A percentile compares a stretch with the other conserved stretches of the same genome.
These are phyloP conservation scores for Hordeum pubiflorum DNA, from an alignment of 202 grass and related monocot genomes.

Conservation along the genomic window DNA sequence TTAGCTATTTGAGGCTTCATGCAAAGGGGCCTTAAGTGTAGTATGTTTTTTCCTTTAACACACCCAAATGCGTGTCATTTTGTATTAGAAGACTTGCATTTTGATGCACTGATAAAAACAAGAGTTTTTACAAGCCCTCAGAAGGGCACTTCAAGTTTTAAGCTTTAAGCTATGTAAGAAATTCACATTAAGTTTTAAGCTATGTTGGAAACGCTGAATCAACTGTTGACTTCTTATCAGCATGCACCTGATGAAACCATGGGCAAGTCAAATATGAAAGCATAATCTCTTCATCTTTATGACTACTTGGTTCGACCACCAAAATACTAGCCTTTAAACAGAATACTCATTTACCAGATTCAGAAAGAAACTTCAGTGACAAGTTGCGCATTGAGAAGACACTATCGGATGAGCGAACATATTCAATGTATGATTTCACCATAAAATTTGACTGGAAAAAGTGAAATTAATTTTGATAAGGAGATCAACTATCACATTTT, in stretches of 20 bases:
- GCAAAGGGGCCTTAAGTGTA: background rate
- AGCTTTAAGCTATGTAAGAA: background rate
- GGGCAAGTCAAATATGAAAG: constrained; percentile 10
- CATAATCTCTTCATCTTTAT: constrained; percentile 10
- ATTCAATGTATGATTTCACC: background rate
- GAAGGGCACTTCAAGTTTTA: background rate
- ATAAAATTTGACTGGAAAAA: background rate
- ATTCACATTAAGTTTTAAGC: background rate
- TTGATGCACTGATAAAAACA: background rate
- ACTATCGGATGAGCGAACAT: constrained; percentile 1
- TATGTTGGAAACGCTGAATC: background rate
- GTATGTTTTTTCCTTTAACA: background rate
- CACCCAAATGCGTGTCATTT: background rate
- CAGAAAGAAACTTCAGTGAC: background rate
- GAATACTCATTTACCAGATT: background rate
- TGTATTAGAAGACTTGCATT: background rate
- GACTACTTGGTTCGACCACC: background rate
- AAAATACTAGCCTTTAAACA: background rate
- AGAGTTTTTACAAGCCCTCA: background rate
- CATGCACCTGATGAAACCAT: background rate
- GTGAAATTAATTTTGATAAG: background rate
- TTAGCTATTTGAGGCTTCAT: background rate
- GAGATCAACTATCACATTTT: constrained; percentile 14
- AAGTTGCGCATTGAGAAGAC: background rate
- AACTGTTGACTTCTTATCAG: background rate